phyloP scores from a whole-genome alignment of 352 stramenopile genomes.

The Pythium dissimile region DNA sequence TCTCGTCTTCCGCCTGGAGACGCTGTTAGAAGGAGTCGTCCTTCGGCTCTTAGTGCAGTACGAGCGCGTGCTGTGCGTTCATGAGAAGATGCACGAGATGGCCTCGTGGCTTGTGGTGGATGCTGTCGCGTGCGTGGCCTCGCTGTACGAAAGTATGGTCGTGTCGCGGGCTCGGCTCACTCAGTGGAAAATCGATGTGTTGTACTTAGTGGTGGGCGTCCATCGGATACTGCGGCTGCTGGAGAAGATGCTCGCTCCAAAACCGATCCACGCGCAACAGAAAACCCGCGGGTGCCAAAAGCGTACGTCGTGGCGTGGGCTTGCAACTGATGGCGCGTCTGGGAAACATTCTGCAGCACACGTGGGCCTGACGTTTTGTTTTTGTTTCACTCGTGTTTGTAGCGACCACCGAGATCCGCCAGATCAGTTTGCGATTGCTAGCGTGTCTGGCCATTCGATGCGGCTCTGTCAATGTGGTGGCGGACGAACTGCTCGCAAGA shows the following conservation, averaged over 20 bases:
- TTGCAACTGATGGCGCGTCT: no score
- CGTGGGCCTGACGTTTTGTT: neutral
- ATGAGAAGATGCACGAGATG: constrained; percentile 63
- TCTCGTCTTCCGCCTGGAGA: constrained; percentile 43
- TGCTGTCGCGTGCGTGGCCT: constrained; percentile 34
- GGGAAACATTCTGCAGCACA: no score
- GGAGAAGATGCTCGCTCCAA: constrained; percentile 45
- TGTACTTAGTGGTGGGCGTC: constrained; percentile 63
- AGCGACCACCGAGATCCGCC: constrained; percentile 47
- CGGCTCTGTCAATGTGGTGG: constrained; percentile 32
- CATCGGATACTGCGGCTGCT: constrained; percentile 47
- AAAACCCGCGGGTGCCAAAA: constrained; percentile 29
- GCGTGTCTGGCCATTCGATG: constrained; percentile 40
- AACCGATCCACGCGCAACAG: constrained; percentile 13
- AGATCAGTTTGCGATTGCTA: constrained; percentile 49
- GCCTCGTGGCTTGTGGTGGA: constrained; percentile 48
- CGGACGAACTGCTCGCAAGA: constrained; percentile 23
- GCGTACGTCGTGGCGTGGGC: no score
- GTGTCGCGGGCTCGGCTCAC: constrained; percentile 37
- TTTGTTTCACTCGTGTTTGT: neutral
- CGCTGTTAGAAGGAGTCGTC: constrained; percentile 40
- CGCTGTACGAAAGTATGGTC: constrained; percentile 43
- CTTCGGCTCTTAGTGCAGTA: constrained; percentile 38
- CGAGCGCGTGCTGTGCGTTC: constrained; percentile 49
- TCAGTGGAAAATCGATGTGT: constrained; percentile 74